phyloP scores from a whole-genome alignment of 108 stramenopile genomes.

The Schizochytrium sp. region DNA sequence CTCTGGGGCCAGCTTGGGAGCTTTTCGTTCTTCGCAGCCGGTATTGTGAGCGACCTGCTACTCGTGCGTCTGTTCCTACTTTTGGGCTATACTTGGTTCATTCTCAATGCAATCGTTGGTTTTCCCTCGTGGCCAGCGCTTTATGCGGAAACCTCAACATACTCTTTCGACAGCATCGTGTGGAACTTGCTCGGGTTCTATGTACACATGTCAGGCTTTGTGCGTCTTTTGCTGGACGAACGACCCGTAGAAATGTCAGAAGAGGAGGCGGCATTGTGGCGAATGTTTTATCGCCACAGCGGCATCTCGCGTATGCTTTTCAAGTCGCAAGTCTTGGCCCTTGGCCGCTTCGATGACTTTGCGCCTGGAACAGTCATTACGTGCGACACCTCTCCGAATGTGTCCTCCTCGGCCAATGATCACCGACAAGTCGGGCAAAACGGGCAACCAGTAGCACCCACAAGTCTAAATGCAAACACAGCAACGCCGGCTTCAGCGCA shows the following conservation, averaged over 20 bases:
- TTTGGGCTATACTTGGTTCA: background rate
- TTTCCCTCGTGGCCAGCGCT: background rate
- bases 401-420: background rate
- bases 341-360: background rate
- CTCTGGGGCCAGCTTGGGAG: constrained; percentile 8
- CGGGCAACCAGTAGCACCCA: background rate
- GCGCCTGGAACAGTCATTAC: background rate
- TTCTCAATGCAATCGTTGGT: background rate
- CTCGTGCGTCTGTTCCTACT: background rate
- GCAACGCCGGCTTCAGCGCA: background rate
- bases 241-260: background rate
- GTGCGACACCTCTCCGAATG: background rate
- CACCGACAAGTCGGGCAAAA: background rate
- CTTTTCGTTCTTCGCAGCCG: background rate
- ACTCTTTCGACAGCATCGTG: background rate
- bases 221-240: background rate
- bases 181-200: background rate
- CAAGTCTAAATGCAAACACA: background rate
- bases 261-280: constrained; percentile 2
- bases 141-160: background rate
- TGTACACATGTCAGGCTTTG: background rate
- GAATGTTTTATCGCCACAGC: constrained; percentile 1
- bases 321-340: background rate
- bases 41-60: background rate
- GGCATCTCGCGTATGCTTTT: background rate